Evolutionary conservation across 805 yeast genomes (phyloP), one percentile per base, ranked within the genome.

Genomic region (Saccharomycodes ludwigii): DNA sequence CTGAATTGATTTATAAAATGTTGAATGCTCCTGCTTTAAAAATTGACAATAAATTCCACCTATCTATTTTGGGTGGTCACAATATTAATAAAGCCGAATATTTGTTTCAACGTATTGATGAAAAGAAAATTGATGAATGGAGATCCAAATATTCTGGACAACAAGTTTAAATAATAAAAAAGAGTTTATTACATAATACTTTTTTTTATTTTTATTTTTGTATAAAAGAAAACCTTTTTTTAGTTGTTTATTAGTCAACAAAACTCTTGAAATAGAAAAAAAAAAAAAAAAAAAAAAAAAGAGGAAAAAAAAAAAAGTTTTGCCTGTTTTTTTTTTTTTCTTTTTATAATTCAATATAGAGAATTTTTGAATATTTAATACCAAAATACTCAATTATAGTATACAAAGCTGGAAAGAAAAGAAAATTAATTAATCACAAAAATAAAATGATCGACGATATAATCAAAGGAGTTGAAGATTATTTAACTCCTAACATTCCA

Each of bases 41-140:
- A 31, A 88, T 86, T 40, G 82, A 85, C 18, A 84, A 84, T 50
- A 61, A 66, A 40, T 79, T 88, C 51, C 71, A 74, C 38, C 55
- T 80, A 34, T 71, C 76, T 29, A 65, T 91, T 42, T 60, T 65
- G 45, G 71, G 70, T 21, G 95, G 94, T 21, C 98, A 91, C 58
- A 73, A 78, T 58, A 79, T 91, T 40, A 88, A 84, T 40, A 76
- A 82, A 53, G 88, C 97, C 12, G 82, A 83, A 61, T 85, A 91
- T 60, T 66, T 91, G 61, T 91, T 91, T 69, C 71, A 68, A 50
- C 76, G 95, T 63, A 91, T 91, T 45, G 97, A 88, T 43, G 94
- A 82, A 49, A 75, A 75, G 61, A 78, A 80, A 65, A 67, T 86
- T 40, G 91, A 73, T 7, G 79, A 73, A 48, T 84, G 96, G 94